Base-by-base conservation (phyloP, 1,139 yeast species). In the Diutina scorzettiae region DNA sequence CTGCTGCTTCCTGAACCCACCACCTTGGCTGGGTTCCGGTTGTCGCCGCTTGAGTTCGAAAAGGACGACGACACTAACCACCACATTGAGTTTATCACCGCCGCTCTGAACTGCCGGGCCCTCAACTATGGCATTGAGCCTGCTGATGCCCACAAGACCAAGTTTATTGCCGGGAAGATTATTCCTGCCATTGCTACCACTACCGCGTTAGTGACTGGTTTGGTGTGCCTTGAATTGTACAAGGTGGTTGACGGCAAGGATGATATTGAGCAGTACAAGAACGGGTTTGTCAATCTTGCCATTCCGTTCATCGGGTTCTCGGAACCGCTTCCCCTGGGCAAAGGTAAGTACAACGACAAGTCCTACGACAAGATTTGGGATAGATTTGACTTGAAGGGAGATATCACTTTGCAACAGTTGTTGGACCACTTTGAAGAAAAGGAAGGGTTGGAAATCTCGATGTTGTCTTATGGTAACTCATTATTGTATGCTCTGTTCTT, bases 101-200 rank as follows among this genome's bases (percentile, higher is more conserved):
- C 98, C 16, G 95, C 96, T 20, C 89, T 97, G 3, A 91, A 91
- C 60, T 78, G 95, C 62, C 79, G 99, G 60, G 99, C 99, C 27
- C 68, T 79, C 60, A 91, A 89, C 63, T 91, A 93, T 58, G 74
- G 79, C 37, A 89, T 91, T 53, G 91, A 82, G 53, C 62, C 82
- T 48, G 91, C 82, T 25, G 93, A 81, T 56, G 76, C 75, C 45
- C 74, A 74, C 43, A 81, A 79, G 63, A 83, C 93, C 27, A 83
- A 83, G 58, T 81, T 82, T 49, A 82, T 82, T 58, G 94, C 94
- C 14, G 97, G 97, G 44, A 81, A 93, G 62, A 91, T 91, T 51
- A 89, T 91, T 51, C 99, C 99, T 11, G 98, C 98, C 16, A 91
- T 91, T 68, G 98, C 98, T 31, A 91, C 99, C 2, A 93, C 99